These are phyloP conservation scores for Pleurotus tuoliensis DNA, from an alignment of 768 basidiomycete species.

Conservation along the genomic window DNA sequence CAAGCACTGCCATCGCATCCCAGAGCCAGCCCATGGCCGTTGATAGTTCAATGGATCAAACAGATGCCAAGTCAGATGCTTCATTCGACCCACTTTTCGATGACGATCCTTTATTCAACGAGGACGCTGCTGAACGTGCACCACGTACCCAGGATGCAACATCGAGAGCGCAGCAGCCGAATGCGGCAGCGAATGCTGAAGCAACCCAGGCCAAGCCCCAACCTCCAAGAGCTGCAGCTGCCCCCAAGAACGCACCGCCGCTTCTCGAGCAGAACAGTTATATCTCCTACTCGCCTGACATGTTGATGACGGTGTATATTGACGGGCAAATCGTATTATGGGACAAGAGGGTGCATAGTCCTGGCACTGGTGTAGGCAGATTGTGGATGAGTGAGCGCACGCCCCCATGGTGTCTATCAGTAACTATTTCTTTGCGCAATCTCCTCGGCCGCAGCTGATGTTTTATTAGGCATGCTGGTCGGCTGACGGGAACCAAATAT, in stretches of 20 bases:
- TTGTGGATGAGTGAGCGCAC: constrained; percentile 90
- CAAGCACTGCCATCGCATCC: constrained; percentile 13
- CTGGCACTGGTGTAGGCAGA: constrained; percentile 72
- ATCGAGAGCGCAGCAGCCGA: not conserved
- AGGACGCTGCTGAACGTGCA: constrained; percentile 28
- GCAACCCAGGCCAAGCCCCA: constrained; percentile 1
- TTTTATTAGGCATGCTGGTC: constrained; percentile 87
- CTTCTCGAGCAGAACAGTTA: constrained; percentile 61
- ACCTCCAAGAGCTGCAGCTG: constrained; percentile 25
- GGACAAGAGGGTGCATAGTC: constrained; percentile 71
- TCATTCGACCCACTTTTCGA: constrained; percentile 91
- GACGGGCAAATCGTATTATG: constrained; percentile 92
- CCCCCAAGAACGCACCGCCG: constrained; percentile 75
- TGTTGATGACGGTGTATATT: constrained; percentile 84
- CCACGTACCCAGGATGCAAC: constrained; percentile 1
- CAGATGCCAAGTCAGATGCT: constrained; percentile 65
- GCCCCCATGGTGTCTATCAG: constrained; percentile 94
- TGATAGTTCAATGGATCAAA: constrained; percentile 7
- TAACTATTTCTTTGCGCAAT: constrained; percentile 33
- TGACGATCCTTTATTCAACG: constrained; percentile 68
- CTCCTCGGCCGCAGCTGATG: not conserved
- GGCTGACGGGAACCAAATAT: constrained; percentile 79
- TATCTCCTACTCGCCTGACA: constrained; percentile 68
- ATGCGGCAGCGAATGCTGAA: constrained; percentile 13
- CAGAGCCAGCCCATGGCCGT: constrained; percentile 2